These are phyloP conservation scores for Tieghemostelium lacteum DNA, from an alignment of 78 protist genomes.

Conservation along the genomic window DNA sequence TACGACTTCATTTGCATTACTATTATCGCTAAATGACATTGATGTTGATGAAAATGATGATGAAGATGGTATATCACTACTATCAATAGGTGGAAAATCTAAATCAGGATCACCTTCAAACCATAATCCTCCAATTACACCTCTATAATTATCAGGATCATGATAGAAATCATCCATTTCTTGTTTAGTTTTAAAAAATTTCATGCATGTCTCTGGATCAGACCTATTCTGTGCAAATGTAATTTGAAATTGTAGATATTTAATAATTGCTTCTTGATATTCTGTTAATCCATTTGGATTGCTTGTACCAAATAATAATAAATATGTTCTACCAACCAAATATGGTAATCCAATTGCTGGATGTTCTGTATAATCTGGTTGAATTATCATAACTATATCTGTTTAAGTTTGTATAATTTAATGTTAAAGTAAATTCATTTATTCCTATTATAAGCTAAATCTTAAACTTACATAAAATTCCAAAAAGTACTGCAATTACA, in stretches of 20 bases:
- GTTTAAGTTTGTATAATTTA: not conserved
- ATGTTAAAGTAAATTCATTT: not conserved
- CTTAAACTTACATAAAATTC: slow-evolving; percentile 2
- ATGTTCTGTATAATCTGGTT: not conserved
- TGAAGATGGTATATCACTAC: too few species aligned
- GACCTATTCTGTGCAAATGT: not conserved
- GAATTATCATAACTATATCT: not conserved
- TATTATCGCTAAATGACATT: too few species aligned
- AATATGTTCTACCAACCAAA: not conserved
- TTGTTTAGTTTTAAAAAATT: too few species aligned
- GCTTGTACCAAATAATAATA: not conserved
- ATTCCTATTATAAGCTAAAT: not conserved
- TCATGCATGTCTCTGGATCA: too few species aligned
- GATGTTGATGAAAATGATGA: too few species aligned
- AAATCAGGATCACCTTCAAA: not conserved
- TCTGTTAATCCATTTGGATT: not conserved
- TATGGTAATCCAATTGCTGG: not conserved
- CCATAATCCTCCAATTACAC: not conserved
- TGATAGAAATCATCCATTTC: not conserved
- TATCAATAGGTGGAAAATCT: too few species aligned
- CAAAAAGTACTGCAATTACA: slow-evolving; percentile 8
- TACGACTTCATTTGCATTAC: too few species aligned
- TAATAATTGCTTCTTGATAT: not conserved
- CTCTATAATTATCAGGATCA: not conserved
- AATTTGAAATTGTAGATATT: not conserved